Percentiles rank a stretch among this genome's conserved stretches.
These are phyloP conservation scores for Dryas octopetala DNA, from an alignment of 306 rosid genomes.

Conservation along the genomic window DNA sequence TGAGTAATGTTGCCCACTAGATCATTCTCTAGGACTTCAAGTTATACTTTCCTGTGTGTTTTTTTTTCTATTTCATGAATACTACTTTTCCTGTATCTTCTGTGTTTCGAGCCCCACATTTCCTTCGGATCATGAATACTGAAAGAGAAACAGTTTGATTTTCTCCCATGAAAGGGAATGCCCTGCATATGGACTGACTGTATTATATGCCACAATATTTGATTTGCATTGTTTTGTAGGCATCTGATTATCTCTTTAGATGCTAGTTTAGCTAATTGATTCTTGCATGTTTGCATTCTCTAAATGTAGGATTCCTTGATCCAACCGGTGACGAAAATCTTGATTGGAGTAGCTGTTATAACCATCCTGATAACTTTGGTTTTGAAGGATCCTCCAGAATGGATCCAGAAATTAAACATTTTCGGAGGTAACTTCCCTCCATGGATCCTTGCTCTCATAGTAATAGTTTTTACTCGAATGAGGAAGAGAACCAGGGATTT, in stretches of 20 bases:
- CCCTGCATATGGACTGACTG: not conserved
- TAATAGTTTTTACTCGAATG: constrained; percentile 78
- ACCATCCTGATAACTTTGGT: constrained; percentile 59
- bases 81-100: not conserved
- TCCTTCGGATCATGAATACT: not conserved
- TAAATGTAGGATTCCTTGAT: constrained; percentile 69
- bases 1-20: no score
- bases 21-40: not conserved
- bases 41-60: not conserved
- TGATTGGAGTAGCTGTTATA: constrained; percentile 63
- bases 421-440: constrained; percentile 70
- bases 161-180: not conserved
- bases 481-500: constrained; percentile 78
- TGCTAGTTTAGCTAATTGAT: not conserved
- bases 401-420: constrained; percentile 61
- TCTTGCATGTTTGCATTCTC: constrained; percentile 8
- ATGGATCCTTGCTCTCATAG: constrained; percentile 84
- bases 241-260: not conserved
- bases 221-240: not conserved
- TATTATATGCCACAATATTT: not conserved
- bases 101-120: not conserved
- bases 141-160: not conserved
- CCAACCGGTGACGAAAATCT: constrained; percentile 72
- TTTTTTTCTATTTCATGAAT: not conserved
- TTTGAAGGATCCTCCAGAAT: constrained; percentile 55